Percentiles rank a stretch among this genome's conserved stretches.
Evolutionary conservation across 1,139 yeast species (phyloP).

Genomic region (Nakaseomyces kungkrabaensis): DNA sequence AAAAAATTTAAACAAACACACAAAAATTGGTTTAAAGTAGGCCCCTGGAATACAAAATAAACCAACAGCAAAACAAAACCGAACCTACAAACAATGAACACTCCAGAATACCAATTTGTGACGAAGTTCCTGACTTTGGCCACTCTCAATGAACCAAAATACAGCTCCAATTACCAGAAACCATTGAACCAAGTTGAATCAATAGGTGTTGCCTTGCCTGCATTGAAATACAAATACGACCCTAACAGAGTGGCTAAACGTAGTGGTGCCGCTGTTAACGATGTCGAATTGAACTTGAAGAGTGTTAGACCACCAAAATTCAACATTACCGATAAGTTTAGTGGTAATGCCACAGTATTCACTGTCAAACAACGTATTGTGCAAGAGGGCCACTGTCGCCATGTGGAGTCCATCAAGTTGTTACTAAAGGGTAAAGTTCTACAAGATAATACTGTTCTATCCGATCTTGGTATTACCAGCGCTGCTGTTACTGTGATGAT

Average conservation of each 20-base stretch:
- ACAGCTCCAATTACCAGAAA: conserved; percentile 20
- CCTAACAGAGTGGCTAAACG: conserved; percentile 4
- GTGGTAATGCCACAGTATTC: conserved; percentile 29
- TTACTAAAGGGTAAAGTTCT: conserved; percentile 41
- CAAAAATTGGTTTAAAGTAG: no score
- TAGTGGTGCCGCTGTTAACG: background rate
- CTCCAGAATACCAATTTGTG: conserved; percentile 25
- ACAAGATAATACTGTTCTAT: conserved; percentile 32
- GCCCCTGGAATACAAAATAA: no score
- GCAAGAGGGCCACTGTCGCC: conserved; percentile 20
- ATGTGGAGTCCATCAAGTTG: conserved; percentile 31
- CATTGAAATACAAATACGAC: conserved; percentile 28
- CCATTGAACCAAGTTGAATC: conserved; percentile 25
- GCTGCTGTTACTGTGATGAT: conserved; percentile 32
- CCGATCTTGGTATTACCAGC: conserved; percentile 16
- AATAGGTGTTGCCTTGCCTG: conserved; percentile 30
- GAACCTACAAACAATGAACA: background rate
- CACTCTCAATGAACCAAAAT: conserved; percentile 20
- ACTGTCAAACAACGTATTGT: conserved; percentile 33
- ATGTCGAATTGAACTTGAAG: conserved; percentile 30
- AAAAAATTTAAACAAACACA: no score
- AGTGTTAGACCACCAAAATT: conserved; percentile 41
- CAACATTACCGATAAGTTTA: conserved; percentile 21
- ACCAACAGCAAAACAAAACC: background rate
- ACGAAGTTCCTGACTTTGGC: conserved; percentile 27